Percentiles rank a stretch among this genome's conserved stretches.
These are phyloP conservation scores for Phytophthora pisi DNA, from an alignment of 352 stramenopile species.

Conservation along the genomic window DNA sequence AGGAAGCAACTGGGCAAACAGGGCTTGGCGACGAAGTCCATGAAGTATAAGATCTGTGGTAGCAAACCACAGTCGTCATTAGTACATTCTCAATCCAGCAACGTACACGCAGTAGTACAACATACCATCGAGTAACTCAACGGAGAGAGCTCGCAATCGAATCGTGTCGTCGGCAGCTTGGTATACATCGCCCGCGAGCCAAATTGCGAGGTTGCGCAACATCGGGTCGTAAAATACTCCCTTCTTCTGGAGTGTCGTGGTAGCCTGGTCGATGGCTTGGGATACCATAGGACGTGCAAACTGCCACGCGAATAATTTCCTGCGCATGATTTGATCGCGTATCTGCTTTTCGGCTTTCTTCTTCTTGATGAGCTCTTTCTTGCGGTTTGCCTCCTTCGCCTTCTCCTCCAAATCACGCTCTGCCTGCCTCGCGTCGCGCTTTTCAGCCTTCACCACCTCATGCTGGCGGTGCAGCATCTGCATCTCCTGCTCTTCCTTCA, in stretches of 20 bases:
- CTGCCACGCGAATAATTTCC: constrained; percentile 70
- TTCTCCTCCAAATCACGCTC: constrained; percentile 62
- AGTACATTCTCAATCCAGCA: constrained; percentile 3
- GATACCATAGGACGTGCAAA: constrained; percentile 54
- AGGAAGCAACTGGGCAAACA: constrained; percentile 49
- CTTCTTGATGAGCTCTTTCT: constrained; percentile 57
- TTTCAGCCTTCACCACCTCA: constrained; percentile 48
- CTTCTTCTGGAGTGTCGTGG: constrained; percentile 37
- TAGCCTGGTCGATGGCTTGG: constrained; percentile 41
- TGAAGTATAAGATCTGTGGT: constrained; percentile 51
- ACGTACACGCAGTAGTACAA: neutral
- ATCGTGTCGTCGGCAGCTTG: constrained; percentile 48
- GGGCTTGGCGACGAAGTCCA: constrained; percentile 48
- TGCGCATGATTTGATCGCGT: constrained; percentile 48
- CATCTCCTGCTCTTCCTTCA: constrained; percentile 82
- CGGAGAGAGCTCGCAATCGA: constrained; percentile 40
- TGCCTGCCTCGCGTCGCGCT: constrained; percentile 43
- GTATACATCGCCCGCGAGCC: constrained; percentile 53
- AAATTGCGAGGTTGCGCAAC: constrained; percentile 50
- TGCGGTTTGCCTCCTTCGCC: constrained; percentile 49
- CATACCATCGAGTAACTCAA: constrained; percentile 54
- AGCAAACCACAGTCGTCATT: neutral
- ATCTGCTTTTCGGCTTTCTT: constrained; percentile 48
- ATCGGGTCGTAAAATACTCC: constrained; percentile 77
- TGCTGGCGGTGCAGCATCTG: constrained; percentile 45